Percentiles rank a stretch among this genome's conserved stretches.
phyloP scores from a whole-genome alignment of 2,329 filamentous ascomycete species.

The Alternaria ethzedia region DNA sequence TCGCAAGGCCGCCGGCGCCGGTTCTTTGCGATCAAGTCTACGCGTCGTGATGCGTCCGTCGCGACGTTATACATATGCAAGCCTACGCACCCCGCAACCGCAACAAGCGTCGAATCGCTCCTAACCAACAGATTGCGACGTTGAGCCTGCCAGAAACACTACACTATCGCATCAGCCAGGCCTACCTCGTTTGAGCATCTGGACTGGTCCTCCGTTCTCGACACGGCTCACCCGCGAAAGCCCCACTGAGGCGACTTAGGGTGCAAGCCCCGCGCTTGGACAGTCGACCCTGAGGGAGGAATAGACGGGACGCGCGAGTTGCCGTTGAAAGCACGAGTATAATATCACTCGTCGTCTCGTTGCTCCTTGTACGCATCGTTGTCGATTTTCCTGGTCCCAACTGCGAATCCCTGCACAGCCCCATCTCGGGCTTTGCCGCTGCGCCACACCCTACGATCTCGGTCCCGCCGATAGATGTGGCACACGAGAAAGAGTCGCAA shows the following conservation, averaged over 20 bases:
- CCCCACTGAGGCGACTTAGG: constrained; percentile 41
- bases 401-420: constrained; percentile 39
- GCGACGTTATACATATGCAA: constrained; percentile 43
- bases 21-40: constrained; percentile 22
- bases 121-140: constrained; percentile 34
- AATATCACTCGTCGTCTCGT: constrained; percentile 33
- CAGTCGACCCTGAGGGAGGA: constrained; percentile 32
- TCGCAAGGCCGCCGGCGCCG: constrained; percentile 32
- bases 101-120: constrained; percentile 31
- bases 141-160: constrained; percentile 17
- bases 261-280: constrained; percentile 39
- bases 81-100: constrained; percentile 34
- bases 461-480: constrained; percentile 38
- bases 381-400: constrained; percentile 28
- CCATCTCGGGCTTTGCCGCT: constrained; percentile 40
- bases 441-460: constrained; percentile 32
- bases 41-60: constrained; percentile 34
- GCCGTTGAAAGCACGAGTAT: constrained; percentile 29
- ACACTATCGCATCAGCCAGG: constrained; percentile 23
- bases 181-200: constrained; percentile 23
- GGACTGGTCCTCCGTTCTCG: constrained; percentile 28
- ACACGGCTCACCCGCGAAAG: constrained; percentile 34
- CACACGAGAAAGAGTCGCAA: constrained; percentile 28
- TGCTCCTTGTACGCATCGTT: constrained; percentile 33
- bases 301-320: constrained; percentile 36